Conservation (phyloP, 306 rosid genomes). For the Pterocarpus macrocarpus region DNA sequence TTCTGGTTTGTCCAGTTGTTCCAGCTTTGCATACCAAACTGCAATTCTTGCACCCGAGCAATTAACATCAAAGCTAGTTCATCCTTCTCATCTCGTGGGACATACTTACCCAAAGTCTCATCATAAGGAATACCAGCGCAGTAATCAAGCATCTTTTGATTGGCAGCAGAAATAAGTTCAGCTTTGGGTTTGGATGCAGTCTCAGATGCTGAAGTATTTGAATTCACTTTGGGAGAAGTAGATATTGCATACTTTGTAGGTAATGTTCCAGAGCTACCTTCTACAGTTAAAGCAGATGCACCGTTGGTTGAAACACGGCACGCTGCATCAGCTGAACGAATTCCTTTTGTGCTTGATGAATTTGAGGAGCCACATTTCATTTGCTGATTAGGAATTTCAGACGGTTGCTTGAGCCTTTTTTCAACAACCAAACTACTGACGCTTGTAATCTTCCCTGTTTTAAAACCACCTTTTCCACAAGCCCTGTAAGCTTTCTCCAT, state of each 20-base stretch:
- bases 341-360: conserved; percentile 38
- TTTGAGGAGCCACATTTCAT: conserved; percentile 52
- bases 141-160: conserved; percentile 48
- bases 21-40: conserved; percentile 63
- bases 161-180: conserved; percentile 29
- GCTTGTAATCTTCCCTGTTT: conserved; percentile 53
- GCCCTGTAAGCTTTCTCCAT: conserved; percentile 60
- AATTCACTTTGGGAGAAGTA: conserved; percentile 17
- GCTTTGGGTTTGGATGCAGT: conserved; percentile 36
- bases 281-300: conserved; percentile 46
- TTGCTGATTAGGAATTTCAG: conserved; percentile 50
- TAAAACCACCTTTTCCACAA: conserved; percentile 60
- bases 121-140: conserved; percentile 66
- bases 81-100: conserved; percentile 64
- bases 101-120: conserved; percentile 51
- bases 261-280: conserved; percentile 43
- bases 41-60: conserved; percentile 55
- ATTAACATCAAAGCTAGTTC: conserved; percentile 58
- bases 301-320: conserved; percentile 46
- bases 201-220: conserved; percentile 41
- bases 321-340: conserved; percentile 15
- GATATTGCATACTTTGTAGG: conserved; percentile 48
- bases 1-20: conserved; percentile 68
- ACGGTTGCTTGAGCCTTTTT: conserved; percentile 57
- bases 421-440: conserved; percentile 56